Evolutionary conservation across 768 basidiomycete species (phyloP).

Genomic region (Fistulinella prunicolor): DNA sequence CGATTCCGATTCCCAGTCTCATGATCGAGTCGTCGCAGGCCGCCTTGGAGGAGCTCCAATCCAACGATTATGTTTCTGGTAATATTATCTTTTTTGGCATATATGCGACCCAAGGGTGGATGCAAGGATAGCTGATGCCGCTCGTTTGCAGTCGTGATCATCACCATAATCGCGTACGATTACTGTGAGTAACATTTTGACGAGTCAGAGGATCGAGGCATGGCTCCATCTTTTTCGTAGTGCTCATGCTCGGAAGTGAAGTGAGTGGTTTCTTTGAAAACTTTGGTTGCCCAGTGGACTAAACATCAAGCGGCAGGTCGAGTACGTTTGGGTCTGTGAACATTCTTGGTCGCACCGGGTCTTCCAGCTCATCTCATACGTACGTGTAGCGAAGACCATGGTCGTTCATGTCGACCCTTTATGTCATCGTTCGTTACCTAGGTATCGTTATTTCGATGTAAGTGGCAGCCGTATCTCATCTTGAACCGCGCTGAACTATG

Average conservation of each 20-base stretch:
- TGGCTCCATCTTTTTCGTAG: background rate
- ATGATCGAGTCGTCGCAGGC: no score
- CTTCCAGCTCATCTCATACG: background rate
- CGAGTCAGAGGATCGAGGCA: background rate
- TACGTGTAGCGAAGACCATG: constrained; percentile 8
- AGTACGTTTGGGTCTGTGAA: constrained; percentile 5
- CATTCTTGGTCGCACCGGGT: background rate
- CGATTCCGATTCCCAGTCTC: no score
- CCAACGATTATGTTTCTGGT: no score
- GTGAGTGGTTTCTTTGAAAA: background rate
- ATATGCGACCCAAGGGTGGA: no score
- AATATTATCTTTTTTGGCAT: no score
- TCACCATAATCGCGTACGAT: constrained; percentile 5
- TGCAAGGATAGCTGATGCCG: no score
- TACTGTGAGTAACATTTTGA: constrained; percentile 3
- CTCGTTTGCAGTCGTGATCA: background rate
- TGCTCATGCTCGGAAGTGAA: constrained; percentile 4
- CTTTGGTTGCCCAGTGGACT: background rate
- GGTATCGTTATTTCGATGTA: constrained; percentile 8
- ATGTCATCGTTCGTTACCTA: constrained; percentile 7
- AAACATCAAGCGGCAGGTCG: background rate
- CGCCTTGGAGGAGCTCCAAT: no score
- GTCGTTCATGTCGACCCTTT: constrained; percentile 8
- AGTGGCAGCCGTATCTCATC: background rate
- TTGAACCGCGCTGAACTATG: background rate